phyloP scores from a whole-genome alignment of 1,284 basidiomycete genomes.

The Anthracocystis walkeri region DNA sequence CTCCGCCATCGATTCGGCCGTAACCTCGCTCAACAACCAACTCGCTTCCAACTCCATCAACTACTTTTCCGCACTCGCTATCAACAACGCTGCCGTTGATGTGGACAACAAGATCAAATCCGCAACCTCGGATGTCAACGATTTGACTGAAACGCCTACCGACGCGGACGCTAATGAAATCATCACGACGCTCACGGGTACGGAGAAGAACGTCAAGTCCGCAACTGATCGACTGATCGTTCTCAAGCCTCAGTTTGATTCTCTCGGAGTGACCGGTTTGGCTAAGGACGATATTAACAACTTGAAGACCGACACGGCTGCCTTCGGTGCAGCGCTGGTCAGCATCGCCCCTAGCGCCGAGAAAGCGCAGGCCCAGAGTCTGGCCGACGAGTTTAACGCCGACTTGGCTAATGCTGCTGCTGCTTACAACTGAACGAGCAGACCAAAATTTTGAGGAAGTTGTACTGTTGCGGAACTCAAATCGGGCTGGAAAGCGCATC shows the following conservation, averaged over 20 bases:
- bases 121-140: slow-evolving; percentile 16
- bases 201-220: slow-evolving; percentile 25
- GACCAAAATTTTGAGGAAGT: neutral
- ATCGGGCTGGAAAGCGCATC: no score
- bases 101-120: slow-evolving; percentile 31
- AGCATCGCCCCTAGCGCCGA: slow-evolving; percentile 3
- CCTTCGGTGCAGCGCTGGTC: slow-evolving; percentile 19
- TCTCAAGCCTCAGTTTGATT: slow-evolving; percentile 26
- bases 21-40: slow-evolving; percentile 22
- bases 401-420: slow-evolving; percentile 19
- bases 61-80: slow-evolving; percentile 29
- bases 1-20: slow-evolving; percentile 19
- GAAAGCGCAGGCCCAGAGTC: neutral
- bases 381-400: slow-evolving; percentile 34
- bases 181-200: slow-evolving; percentile 20
- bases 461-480: no score
- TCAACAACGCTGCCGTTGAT: slow-evolving; percentile 11
- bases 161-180: slow-evolving; percentile 18
- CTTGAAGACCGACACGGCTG: slow-evolving; percentile 22
- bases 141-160: slow-evolving; percentile 17
- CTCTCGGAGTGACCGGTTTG: slow-evolving; percentile 9
- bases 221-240: slow-evolving; percentile 14
- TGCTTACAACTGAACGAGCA: slow-evolving; percentile 12
- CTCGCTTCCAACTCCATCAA: slow-evolving; percentile 15
- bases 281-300: slow-evolving; percentile 11